phyloP scores from a whole-genome alignment of 2,329 filamentous ascomycete species.

The Trichophyton simii region DNA sequence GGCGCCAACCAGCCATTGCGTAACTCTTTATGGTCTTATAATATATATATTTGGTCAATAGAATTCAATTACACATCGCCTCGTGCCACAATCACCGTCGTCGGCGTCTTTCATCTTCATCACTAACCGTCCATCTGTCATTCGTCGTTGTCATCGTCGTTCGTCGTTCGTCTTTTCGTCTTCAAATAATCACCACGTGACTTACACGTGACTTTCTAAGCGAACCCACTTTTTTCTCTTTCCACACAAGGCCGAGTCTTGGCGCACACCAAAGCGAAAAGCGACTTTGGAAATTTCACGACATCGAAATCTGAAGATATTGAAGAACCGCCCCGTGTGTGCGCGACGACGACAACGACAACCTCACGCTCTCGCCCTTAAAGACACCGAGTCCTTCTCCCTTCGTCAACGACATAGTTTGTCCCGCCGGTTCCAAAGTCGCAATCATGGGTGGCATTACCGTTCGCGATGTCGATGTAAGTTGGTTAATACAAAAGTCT shows the following conservation, averaged over 20 bases:
- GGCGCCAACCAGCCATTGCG: not conserved
- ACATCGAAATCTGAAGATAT: conserved; percentile 6
- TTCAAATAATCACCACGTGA: not conserved
- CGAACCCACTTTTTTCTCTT: conserved; percentile 19
- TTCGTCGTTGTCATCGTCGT: no score
- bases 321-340: conserved; percentile 5
- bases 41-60: not conserved
- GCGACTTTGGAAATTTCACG: conserved; percentile 7
- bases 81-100: not conserved
- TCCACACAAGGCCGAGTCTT: conserved; percentile 15
- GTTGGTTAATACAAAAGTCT: conserved; percentile 15
- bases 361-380: conserved; percentile 14
- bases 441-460: conserved; percentile 55
- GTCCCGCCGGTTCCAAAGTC: conserved; percentile 21
- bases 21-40: not conserved
- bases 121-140: no score
- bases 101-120: not conserved
- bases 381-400: conserved; percentile 24
- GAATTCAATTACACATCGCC: not conserved
- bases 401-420: conserved; percentile 18
- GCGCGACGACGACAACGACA: conserved; percentile 14
- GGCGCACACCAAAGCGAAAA: conserved; percentile 12
- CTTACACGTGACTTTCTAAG: conserved; percentile 29
- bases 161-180: no score
- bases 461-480: conserved; percentile 55